Evolutionary conservation across 371 early-diverging fungal species (phyloP), one percentile per base, ranked within the genome.

Genomic region (Mucor plumbeus): DNA sequence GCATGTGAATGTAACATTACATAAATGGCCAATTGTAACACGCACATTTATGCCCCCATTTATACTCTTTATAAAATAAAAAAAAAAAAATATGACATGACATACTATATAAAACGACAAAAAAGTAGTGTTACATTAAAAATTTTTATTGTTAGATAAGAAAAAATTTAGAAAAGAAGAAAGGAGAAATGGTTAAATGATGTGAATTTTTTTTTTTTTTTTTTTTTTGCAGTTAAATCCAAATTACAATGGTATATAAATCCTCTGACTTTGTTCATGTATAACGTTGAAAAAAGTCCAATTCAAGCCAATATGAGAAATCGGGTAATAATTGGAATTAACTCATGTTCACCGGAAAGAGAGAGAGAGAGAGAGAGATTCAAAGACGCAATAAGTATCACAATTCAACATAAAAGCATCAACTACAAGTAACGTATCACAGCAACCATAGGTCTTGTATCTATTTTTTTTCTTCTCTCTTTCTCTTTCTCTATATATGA

Each of bases 381-480:
- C 1, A 26, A 26, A 26, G 26, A 26, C 3, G 26, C 26, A 1
- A 26, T 26, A 26, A 26, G 26, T 44, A 44, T 44, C 44, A 44
- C 44, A 44, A 44, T 44, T 44, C 44, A 44, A 44, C 44, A 15
- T 44, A 44, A 44, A 44, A n/a, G 44, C 44, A n/a, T 44, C 44
- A 44, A 44, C 17, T 44, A n/a, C 44, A 44, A n/a, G 54, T 33
- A 31, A 53, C 54, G 54, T 53, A 53, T 10, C 54, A 53, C 54
- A 17, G 21, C 17, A 17, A 44, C 44, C n/a, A 44, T 7, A 44
- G 44, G 44, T 44, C 44, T 44, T 17, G 44, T 44, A 17, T 17
- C 44, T n/a, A n/a, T n/a, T n/a, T n/a, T n/a, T n/a, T n/a, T n/a
- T n/a, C n/a, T n/a, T 44, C 44, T 44, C 44, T 6, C 7, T n/a